Evolutionary conservation across 1,139 yeast genomes (phyloP).

Genomic region (Hansenula sp.): DNA sequence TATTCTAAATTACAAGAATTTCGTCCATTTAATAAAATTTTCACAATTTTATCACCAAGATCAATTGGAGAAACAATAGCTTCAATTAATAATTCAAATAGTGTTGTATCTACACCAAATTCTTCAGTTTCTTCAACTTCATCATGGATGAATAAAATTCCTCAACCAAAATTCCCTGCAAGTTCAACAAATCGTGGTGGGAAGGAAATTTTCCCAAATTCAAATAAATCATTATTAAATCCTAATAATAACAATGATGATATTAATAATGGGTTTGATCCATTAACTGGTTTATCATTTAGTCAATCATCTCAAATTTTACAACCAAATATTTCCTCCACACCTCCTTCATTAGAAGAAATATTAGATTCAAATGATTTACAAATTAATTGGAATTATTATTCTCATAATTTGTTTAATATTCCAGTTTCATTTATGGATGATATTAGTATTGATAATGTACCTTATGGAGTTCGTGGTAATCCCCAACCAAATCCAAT

Average conservation of each 20-base stretch:
- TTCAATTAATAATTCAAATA: neutral
- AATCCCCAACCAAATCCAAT: no score
- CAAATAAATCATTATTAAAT: neutral
- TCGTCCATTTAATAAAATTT: neutral
- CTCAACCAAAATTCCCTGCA: no score
- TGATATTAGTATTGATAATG: neutral
- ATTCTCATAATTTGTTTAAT: neutral
- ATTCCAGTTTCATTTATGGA: neutral
- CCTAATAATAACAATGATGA: neutral
- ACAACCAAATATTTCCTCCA: neutral
- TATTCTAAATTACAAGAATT: neutral
- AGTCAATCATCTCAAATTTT: neutral
- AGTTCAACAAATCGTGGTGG: no score
- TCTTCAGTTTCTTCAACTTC: neutral
- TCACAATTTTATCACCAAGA: neutral
- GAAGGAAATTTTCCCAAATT: no score
- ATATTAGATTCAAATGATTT: neutral
- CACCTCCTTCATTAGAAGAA: neutral
- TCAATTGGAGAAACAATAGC: neutral
- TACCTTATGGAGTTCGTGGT: no score
- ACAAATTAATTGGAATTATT: neutral
- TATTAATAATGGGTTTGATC: no score
- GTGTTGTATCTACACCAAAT: neutral
- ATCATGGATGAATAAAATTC: neutral
- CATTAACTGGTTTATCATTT: no score